A percentile compares a stretch with the other conserved stretches of the same genome.
These are phyloP conservation scores for Amanita exitialis DNA, from an alignment of 768 basidiomycete genomes.

Conservation along the genomic window DNA sequence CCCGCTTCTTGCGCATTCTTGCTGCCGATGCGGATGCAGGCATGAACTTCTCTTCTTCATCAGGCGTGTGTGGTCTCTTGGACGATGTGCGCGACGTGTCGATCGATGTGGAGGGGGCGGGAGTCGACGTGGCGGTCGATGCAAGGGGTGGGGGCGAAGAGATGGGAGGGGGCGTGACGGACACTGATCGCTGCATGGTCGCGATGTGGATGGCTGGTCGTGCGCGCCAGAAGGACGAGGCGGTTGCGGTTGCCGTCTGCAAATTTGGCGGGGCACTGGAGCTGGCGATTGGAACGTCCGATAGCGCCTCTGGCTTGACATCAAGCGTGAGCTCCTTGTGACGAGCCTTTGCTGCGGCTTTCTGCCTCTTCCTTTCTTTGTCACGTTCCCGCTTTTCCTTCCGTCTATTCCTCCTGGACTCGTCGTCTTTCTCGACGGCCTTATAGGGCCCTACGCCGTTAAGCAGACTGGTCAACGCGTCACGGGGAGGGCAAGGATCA, in stretches of 20 bases:
- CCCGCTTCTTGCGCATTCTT: slow-evolving; percentile 46
- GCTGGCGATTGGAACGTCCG: slow-evolving; percentile 17
- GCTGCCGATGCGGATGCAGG: slow-evolving; percentile 16
- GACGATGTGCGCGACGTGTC: slow-evolving; percentile 70
- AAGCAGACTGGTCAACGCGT: slow-evolving; percentile 70
- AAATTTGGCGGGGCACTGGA: slow-evolving; percentile 17
- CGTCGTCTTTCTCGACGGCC: slow-evolving; percentile 51
- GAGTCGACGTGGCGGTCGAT: slow-evolving; percentile 63
- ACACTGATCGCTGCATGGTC: slow-evolving; percentile 57
- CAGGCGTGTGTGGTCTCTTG: slow-evolving; percentile 69
- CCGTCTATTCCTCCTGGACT: slow-evolving; percentile 42
- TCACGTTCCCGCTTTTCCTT: slow-evolving; percentile 44
- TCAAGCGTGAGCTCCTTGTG: slow-evolving; percentile 22
- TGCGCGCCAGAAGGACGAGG: slow-evolving; percentile 55
- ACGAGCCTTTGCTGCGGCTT: slow-evolving; percentile 17
- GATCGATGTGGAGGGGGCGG: slow-evolving; percentile 66
- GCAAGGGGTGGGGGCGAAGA: slow-evolving; percentile 27
- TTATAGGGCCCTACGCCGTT: slow-evolving; percentile 67
- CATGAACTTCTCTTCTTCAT: slow-evolving; percentile 40
- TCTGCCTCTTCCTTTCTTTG: slow-evolving; percentile 33
- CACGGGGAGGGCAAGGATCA: slow-evolving; percentile 56
- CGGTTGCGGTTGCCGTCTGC: slow-evolving; percentile 16
- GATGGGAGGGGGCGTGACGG: slow-evolving; percentile 66
- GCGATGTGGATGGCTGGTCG: slow-evolving; percentile 70
- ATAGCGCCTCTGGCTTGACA: slow-evolving; percentile 19